Base-by-base conservation (phyloP, 805 yeast genomes). In the Metschnikowia noctiluminum region DNA sequence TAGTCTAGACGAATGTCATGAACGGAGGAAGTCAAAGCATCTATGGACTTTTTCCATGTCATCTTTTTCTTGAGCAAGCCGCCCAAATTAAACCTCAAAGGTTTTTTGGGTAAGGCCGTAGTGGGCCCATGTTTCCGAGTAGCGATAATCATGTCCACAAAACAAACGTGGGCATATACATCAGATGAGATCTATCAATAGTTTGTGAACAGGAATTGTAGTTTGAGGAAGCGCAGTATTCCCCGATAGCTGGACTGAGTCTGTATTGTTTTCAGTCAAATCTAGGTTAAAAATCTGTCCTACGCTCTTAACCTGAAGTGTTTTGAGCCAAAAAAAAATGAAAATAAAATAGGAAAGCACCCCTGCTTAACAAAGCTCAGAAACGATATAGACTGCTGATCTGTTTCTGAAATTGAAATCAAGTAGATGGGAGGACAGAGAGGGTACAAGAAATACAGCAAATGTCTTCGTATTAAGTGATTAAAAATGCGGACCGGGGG, bases 31-130 rank as follows among this genome's bases (percentile, higher is more conserved):
- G 53, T 50, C 39, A 52, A 34, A 13, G 51, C 45, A 38, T 50
- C 56, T 32, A 50, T 42, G 16, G 51, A 46, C 40, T 53, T 52
- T 35, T 45, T 51, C 53, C 60, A 56, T 14, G 57, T 43, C 36
- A 57, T 55, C 36, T 55, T 55, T 28, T 54, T 50, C 39, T 46
- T 53, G 46, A 57, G 49, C 16, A 57, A 45, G 15, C 59, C 60
- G 32, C 60, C 58, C 41, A 55, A 45, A 49, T 55, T 56, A 46
- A 55, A 57, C 46, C 46, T 51, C 15, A 38, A 30, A n/a, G 55
- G 52, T 21, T 50, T 51, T 15, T 44, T 42, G 34, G 44, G 26
- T 38, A 48, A 28, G 32, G 51, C 40, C 32, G 51, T 50, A 35
- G 37, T 43, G 40, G 43, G 37, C 26, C 50, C 52, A 21, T 51